Evolutionary conservation across 164 flowering plant species (phyloP).

Genomic region (Litsea cubeba): DNA sequence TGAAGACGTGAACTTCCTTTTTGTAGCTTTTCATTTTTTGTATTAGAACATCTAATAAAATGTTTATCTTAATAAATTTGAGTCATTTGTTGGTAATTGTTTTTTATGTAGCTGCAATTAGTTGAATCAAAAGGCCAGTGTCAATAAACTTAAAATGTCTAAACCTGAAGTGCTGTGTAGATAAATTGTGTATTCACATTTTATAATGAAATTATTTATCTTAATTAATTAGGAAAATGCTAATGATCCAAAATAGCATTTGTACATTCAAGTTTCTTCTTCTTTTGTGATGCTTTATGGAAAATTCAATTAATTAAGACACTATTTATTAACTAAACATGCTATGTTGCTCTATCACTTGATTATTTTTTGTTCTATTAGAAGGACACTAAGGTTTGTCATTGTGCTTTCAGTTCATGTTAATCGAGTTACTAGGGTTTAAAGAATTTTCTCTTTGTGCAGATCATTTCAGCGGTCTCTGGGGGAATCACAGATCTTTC

Average conservation of each 20-base stretch:
- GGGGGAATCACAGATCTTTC: conserved; percentile 95
- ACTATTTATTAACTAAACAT: neutral
- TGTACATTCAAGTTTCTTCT: neutral
- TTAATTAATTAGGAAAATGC: neutral
- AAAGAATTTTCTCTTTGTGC: conserved; percentile 24
- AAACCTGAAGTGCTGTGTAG: neutral
- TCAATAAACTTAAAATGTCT: too few relatives aligned
- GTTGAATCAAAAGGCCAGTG: too few relatives aligned
- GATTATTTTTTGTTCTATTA: neutral
- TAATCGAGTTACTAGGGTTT: neutral
- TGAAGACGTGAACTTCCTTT: neutral
- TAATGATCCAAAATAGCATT: neutral
- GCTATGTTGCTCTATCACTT: neutral
- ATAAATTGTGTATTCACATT: neutral
- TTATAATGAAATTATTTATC: neutral
- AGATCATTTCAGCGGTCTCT: conserved; percentile 94
- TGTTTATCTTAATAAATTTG: too few relatives aligned
- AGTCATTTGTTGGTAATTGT: too few relatives aligned
- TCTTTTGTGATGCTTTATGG: neutral
- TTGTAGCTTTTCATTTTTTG: neutral
- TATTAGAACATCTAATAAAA: too few relatives aligned
- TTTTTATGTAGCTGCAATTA: too few relatives aligned
- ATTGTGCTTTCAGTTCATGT: neutral
- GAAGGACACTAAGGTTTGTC: too few relatives aligned
- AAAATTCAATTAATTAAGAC: neutral